Base-by-base conservation (phyloP, 148 eudicot genomes). In the Chenopodium suecicum region DNA sequence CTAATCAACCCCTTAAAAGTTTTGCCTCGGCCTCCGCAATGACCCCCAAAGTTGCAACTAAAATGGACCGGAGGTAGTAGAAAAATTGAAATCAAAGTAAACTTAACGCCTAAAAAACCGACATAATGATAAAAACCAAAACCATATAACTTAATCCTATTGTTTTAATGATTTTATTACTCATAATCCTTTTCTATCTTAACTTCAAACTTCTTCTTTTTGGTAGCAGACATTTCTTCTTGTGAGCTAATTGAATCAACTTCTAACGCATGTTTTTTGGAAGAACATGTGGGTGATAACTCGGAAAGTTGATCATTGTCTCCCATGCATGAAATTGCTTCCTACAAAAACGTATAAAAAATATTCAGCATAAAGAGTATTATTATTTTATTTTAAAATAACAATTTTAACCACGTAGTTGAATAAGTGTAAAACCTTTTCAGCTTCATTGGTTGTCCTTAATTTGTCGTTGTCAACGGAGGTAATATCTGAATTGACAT, bases 121-220 rank as follows among this genome's bases (percentile, higher is more conserved):
- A 27, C 27, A 27, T 27, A 32, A 31, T 31, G 31, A 31, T 31
- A 31, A 31, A 31, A 31, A 31, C 31, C 0, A 31, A 31, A 31
- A 31, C 31, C 31, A 31, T 31, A 31, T 1, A 31, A 31, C 31
- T 1, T 1, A 31, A 1, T 31, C 1, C 31, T 31, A 31, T 31
- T 31, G 31, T 31, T 31, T 31, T 1, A 31, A 31, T 31, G 31
- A 31, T 31, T 31, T 31, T 46, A 46, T 68, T 8, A 68, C 2
- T 68, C 16, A 19, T 9, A 41, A 68, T 68, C 71, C 71, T 68
- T 68, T 14, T 68, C 71, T 29, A 68, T 31, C 71, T 68, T 68
- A 19, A 68, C 19, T 27, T 68, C 11, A 11, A 27, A 3, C 14
- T 68, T 68, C 71, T 68, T 68, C 71, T 46, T 46, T 46, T 68